Evolutionary conservation across 2,329 filamentous ascomycete genomes (phyloP).

Genomic region (Davidsoniella neocaledoniae): DNA sequence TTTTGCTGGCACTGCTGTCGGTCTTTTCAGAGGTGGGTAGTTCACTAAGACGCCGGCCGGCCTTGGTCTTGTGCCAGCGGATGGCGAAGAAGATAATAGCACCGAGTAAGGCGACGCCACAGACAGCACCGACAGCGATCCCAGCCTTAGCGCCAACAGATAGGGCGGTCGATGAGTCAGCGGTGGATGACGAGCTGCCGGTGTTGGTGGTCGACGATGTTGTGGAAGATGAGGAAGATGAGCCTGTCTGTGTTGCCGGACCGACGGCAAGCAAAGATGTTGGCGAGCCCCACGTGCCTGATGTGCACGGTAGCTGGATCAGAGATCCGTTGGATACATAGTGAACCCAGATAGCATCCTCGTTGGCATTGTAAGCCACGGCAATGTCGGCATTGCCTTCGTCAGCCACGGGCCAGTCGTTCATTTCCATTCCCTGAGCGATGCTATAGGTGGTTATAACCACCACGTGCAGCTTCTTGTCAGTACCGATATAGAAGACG

Average conservation of each 20-base stretch:
- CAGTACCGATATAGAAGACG: no score
- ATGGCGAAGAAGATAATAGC: conserved; percentile 27
- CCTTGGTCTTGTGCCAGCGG: conserved; percentile 19
- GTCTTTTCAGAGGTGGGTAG: no score
- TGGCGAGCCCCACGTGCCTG: not conserved
- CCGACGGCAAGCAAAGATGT: not conserved
- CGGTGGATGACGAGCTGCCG: no score
- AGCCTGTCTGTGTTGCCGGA: not conserved
- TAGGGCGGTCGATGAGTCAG: no score
- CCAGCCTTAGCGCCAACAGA: conserved; percentile 29
- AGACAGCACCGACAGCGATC: conserved; percentile 27
- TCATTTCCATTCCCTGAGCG: no score
- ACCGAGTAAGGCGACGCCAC: conserved; percentile 24
- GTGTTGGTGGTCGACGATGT: not conserved
- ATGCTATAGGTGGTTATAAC: no score
- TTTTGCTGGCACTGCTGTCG: not conserved
- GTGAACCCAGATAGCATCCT: not conserved
- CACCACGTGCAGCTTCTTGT: no score
- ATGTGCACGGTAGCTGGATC: not conserved
- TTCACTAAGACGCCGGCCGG: no score
- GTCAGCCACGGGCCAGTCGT: no score
- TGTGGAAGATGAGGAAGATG: not conserved
- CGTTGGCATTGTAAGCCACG: not conserved
- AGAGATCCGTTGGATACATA: not conserved
- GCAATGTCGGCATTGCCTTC: not conserved